A percentile compares a stretch with the other conserved stretches of the same genome.
phyloP scores from a whole-genome alignment of 2,329 filamentous ascomycete genomes.

The Aspergillus phoenicis region DNA sequence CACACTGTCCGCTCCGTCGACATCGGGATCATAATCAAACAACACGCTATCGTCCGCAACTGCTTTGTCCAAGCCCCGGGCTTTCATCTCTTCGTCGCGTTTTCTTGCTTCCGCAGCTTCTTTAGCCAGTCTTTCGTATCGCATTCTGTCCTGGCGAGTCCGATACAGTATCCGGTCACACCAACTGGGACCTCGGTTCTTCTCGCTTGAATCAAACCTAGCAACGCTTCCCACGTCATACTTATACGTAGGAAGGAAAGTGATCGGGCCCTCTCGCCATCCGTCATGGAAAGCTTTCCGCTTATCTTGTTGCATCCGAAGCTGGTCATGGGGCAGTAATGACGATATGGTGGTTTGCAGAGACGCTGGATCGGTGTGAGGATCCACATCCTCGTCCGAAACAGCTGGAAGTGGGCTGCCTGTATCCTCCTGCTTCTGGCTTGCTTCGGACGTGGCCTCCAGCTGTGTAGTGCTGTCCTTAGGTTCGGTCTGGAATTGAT shows the following conservation, averaged over 20 bases:
- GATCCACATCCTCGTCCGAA: slow-evolving; percentile 67
- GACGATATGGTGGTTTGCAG: slow-evolving; percentile 87
- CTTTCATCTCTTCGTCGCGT: slow-evolving; percentile 83
- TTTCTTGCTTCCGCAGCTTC: slow-evolving; percentile 69
- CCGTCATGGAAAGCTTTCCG: slow-evolving; percentile 87
- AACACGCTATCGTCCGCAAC: slow-evolving; percentile 78
- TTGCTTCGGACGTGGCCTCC: slow-evolving; percentile 13
- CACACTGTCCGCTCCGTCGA: slow-evolving; percentile 62
- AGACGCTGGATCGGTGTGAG: slow-evolving; percentile 77
- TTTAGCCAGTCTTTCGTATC: slow-evolving; percentile 63
- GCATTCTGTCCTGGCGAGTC: slow-evolving; percentile 69
- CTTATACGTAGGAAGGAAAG: slow-evolving; percentile 93
- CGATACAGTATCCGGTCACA: slow-evolving; percentile 92
- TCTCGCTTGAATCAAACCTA: slow-evolving; percentile 93
- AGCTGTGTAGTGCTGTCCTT: slow-evolving; percentile 27
- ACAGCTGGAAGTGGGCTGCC: slow-evolving; percentile 17
- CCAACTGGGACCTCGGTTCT: slow-evolving; percentile 90
- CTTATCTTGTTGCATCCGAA: slow-evolving; percentile 70
- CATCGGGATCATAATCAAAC: slow-evolving; percentile 87
- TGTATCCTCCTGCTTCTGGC: slow-evolving; percentile 10
- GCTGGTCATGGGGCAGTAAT: slow-evolving; percentile 85
- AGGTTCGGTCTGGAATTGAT: slow-evolving; percentile 35
- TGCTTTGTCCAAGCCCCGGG: slow-evolving; percentile 71
- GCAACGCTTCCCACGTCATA: slow-evolving; percentile 94
- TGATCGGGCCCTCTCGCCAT: slow-evolving; percentile 85